Percentiles rank a stretch among this genome's conserved stretches.
phyloP scores from a whole-genome alignment of 768 basidiomycete species.

The Suillus tomentosus region DNA sequence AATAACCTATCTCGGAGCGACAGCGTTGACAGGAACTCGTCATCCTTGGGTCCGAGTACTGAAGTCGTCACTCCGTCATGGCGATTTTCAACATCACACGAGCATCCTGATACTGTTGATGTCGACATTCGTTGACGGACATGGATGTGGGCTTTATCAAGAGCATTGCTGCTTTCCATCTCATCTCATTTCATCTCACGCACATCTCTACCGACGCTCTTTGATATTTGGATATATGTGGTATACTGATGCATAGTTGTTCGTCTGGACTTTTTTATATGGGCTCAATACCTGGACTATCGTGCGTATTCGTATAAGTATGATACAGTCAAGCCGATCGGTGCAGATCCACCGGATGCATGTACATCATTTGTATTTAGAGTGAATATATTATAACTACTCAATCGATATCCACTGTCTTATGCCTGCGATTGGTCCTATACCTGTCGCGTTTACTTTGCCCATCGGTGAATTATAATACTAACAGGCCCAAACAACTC shows the following conservation, averaged over 20 bases:
- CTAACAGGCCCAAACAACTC: too few relatives aligned
- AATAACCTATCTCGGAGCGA: constrained; percentile 19
- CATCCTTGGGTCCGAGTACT: not conserved
- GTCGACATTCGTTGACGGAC: constrained; percentile 4
- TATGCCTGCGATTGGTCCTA: too few relatives aligned
- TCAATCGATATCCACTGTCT: too few relatives aligned
- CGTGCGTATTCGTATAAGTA: not conserved
- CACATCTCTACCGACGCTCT: constrained; percentile 2
- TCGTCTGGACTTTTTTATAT: constrained; percentile 1
- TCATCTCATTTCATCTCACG: constrained; percentile 1
- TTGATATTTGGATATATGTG: not conserved
- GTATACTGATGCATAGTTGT: not conserved
- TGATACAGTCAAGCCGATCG: not conserved
- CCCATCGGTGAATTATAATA: too few relatives aligned
- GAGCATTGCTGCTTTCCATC: not conserved
- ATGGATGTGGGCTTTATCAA: not conserved
- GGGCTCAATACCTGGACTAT: constrained; percentile 1
- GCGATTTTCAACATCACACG: not conserved
- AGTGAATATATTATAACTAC: not conserved
- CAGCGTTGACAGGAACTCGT: constrained; percentile 10
- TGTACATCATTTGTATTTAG: constrained; percentile 3
- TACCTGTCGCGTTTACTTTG: too few relatives aligned
- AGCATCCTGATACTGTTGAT: constrained; percentile 4
- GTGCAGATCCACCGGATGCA: not conserved
- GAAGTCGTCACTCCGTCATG: not conserved